Evolutionary conservation across 495 filamentous ascomycete genomes (phyloP), one percentile per base, ranked within the genome.

Genomic region (Podospora conica): DNA sequence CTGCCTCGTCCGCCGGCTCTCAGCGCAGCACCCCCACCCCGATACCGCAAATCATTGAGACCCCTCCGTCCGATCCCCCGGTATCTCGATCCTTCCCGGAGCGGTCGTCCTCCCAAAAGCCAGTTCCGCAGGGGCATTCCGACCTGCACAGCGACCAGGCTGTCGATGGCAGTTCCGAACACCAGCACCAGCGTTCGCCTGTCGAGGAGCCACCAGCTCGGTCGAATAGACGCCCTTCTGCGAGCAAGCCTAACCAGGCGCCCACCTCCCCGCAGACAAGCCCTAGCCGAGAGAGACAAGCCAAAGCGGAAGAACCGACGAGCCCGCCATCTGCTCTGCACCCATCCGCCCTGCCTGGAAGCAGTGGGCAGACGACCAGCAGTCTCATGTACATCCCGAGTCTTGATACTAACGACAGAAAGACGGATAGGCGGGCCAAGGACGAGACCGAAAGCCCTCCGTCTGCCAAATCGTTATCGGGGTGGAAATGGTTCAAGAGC

Each of bases 381-480:
- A 88, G 82, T 63, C 81, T 96, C 15, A 93, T 91, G 1, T 91
- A 93, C 71, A 92, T 96, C 58, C 93, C 93, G 3, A 96, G 91
- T 64, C 91, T 59, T 87, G 85, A 66, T 88, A 0, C 88, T 91
- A 64, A 91, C 89, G 66, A 86, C 84, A 60, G 81, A 11, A 90
- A 78, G 71, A 55, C 8, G 53, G 40, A 27, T 85, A 88, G 72
- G 83, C 86, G 79, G 81, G 88, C 70, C 15, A 78, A 80, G 27
- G 76, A 77, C 12, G 81, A 82, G 29, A 78, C 80, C 27, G 80
- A 79, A 8, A 74, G 76, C 56, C 70, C 76, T 4, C 58, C 66
- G 12, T 76, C 79, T 5, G 82, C 88, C 65, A 96, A 96, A n/a
- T 92, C 90, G 68, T 11, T 48, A 8, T 93, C 90, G 84, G 88